A percentile compares a stretch with the other conserved stretches of the same genome.
phyloP scores from a whole-genome alignment of 345 rosid species.

The Heritiera fomes region DNA sequence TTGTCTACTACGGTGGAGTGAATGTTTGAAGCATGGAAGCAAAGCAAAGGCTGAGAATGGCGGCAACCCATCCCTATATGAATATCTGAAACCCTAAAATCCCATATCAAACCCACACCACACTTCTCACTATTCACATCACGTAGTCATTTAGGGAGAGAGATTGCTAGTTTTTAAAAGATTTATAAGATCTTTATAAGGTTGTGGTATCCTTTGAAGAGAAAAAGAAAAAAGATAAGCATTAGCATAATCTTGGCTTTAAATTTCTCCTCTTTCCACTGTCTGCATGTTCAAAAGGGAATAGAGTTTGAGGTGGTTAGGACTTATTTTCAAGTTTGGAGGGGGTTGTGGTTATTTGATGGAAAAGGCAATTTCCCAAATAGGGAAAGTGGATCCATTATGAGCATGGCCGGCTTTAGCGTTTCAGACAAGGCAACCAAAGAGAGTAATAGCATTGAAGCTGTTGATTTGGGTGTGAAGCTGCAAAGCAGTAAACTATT shows the following conservation, averaged over 20 bases:
- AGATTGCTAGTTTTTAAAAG: not conserved
- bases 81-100: conserved; percentile 1
- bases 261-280: not conserved
- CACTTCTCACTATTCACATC: conserved; percentile 24
- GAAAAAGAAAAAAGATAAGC: conserved; percentile 24
- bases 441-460: conserved; percentile 14
- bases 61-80: conserved; percentile 52
- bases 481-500: conserved; percentile 32
- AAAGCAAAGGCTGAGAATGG: conserved; percentile 55
- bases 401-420: conserved; percentile 37
- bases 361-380: conserved; percentile 18
- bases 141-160: not conserved
- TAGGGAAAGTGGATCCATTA: conserved; percentile 17
- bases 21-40: conserved; percentile 93
- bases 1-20: conserved; percentile 58
- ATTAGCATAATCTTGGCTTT: conserved; percentile 16
- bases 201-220: not conserved
- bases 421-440: conserved; percentile 44
- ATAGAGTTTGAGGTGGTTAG: not conserved
- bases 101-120: conserved; percentile 25
- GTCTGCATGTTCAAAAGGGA: not conserved
- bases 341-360: conserved; percentile 1
- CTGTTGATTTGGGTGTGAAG: conserved; percentile 30
- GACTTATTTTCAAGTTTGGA: no score
- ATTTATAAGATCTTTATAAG: conserved; percentile 6